Base-by-base conservation (phyloP, 345 rosid species). In the Boechera stricta region DNA sequence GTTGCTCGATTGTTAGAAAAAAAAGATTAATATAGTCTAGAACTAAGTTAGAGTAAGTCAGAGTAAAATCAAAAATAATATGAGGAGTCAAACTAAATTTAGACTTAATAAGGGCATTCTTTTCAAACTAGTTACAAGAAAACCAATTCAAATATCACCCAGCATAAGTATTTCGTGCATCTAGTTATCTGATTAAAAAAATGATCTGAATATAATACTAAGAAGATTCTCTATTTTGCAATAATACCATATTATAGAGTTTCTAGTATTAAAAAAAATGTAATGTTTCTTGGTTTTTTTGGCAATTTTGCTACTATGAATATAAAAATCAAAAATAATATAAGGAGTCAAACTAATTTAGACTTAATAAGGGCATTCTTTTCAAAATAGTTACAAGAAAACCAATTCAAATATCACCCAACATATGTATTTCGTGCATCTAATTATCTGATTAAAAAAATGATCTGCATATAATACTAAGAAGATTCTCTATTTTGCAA, bases 361-460 rank as follows among this genome's bases (percentile, higher is more conserved):
- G 6, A 38, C 48, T 61, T 39, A 38, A 21, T 21, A 63, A 63
- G 12, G 36, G 18, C 1, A 31, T 3, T 9, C 10, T 29, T 26
- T 15, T 21, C 35, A 54, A 15, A 26, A 45, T 56, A 55, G 6
- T 44, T 56, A 26, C 6, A 65, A 56, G 44, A 75, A 35, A 59
- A 15, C 68, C 12, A 58, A 26, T 47, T 33, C 28, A 67, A 74
- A 10, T 33, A 29, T 4, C 16, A 36, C 1, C n/a, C 67, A 18
- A 18, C 64, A 68, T 51, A 24, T 76, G 69, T 69, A 52, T 16
- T 49, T 48, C 24, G 44, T 67, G 41, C 16, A 45, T 58, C 48
- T 32, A 59, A 4, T 42, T 8, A 58, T 70, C 29, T 8, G 3
- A 32, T n/a, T 15, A 11, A 42, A 5, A 48, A 31, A 7, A 36